Evolutionary conservation across 2,329 filamentous ascomycete species (phyloP), one percentile per base, ranked within the genome.

Genomic region (Fusarium staphyleae): DNA sequence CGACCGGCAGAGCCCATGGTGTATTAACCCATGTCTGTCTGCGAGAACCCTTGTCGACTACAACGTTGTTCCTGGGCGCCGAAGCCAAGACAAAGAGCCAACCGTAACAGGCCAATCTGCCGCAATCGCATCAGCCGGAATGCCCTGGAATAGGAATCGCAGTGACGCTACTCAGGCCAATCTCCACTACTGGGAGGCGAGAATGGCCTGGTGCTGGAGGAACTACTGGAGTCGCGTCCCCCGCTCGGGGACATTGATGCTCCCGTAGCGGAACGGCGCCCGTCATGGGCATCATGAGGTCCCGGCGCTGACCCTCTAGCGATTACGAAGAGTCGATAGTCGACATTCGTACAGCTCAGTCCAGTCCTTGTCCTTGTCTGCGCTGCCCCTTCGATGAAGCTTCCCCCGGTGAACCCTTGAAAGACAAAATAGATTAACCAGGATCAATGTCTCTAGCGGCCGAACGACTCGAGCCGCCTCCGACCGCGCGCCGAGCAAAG

Each of bases 361-460:
- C n/a, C n/a, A n/a, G n/a, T n/a, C n/a, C n/a, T n/a, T n/a, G n/a
- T n/a, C n/a, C n/a, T n/a, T n/a, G n/a, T n/a, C n/a, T n/a, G n/a
- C n/a, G n/a, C n/a, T n/a, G n/a, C n/a, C n/a, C n/a, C n/a, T n/a
- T n/a, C n/a, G n/a, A n/a, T n/a, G n/a, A n/a, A n/a, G n/a, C n/a
- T n/a, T n/a, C n/a, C n/a, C n/a, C n/a, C n/a, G n/a, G n/a, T 22
- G 19, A 22, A 22, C 19, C 19, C 19, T 22, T 22, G 19, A 22
- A 4, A 22, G 7, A 7, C 19, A 22, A 22, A 22, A 22, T 22
- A 22, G 19, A 22, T 22, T 8, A 8, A 24, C 22, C 22, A 9
- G 22, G 36, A 32, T 50, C 19, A 13, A 18, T 18, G 9, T 39
- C n/a, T 33, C 24, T 55, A 55, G 52, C 19, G 40, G 34, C 36